These are phyloP conservation scores for Drechslerella dactyloides DNA, from an alignment of 2,329 filamentous ascomycete genomes.

Conservation along the genomic window DNA sequence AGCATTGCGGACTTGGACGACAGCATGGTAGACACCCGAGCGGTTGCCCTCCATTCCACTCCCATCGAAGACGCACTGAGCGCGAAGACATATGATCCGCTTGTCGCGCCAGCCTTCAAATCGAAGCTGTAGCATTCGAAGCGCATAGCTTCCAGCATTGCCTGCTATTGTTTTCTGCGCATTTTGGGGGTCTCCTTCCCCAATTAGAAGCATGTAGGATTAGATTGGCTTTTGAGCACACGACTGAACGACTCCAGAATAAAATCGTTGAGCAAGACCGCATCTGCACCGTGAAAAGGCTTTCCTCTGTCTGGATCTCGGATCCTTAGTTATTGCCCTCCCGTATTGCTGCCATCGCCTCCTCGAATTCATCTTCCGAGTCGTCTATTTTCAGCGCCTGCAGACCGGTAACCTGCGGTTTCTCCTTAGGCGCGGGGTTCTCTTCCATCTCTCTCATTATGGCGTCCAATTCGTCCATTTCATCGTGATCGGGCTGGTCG, in stretches of 20 bases:
- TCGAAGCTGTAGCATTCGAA: slow-evolving; percentile 24
- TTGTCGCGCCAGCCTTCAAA: slow-evolving; percentile 30
- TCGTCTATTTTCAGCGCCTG: slow-evolving; percentile 7
- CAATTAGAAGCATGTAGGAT: slow-evolving; percentile 19
- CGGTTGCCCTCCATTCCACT: slow-evolving; percentile 39
- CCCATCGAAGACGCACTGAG: slow-evolving; percentile 41
- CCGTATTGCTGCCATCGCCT: slow-evolving; percentile 73
- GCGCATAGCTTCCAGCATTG: not conserved
- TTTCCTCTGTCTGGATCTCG: not conserved
- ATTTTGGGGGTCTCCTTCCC: not conserved
- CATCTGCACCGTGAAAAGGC: not conserved
- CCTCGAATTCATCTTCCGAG: slow-evolving; percentile 62
- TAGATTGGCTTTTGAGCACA: not conserved
- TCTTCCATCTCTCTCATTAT: slow-evolving; percentile 63
- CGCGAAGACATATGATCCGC: slow-evolving; percentile 44
- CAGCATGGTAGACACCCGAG: slow-evolving; percentile 76
- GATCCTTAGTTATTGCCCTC: slow-evolving; percentile 56
- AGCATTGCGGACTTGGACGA: slow-evolving; percentile 79
- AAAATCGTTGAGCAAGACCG: not conserved
- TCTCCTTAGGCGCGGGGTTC: slow-evolving; percentile 4
- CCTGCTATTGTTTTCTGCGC: not conserved
- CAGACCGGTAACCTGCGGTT: not conserved
- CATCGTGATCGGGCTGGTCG: slow-evolving; percentile 31
- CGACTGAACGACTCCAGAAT: not conserved
- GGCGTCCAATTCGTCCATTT: slow-evolving; percentile 63